Conservation (phyloP, 257 asterid genomes). For the Salvia splendens region DNA sequence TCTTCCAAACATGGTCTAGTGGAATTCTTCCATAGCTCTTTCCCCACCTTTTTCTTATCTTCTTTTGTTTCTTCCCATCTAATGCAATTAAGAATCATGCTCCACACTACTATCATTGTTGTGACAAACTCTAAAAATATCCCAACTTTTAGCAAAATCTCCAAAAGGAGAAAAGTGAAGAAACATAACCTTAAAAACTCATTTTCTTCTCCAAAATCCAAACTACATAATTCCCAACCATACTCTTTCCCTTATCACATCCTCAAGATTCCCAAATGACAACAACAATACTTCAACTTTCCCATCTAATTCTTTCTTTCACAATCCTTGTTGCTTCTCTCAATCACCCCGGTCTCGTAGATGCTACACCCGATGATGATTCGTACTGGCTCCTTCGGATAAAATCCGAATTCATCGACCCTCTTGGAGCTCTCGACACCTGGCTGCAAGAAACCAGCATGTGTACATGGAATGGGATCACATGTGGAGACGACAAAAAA, state of each 20-base stretch:
- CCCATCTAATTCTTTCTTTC: conserved; percentile 45
- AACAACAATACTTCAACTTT: conserved; percentile 43
- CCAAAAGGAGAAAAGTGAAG: conserved; percentile 33
- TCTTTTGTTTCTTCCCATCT: conserved; percentile 49
- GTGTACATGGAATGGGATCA: conserved; percentile 78
- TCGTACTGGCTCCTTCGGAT: conserved; percentile 53
- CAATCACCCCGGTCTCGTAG: conserved; percentile 34
- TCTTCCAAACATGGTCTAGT: conserved; percentile 47
- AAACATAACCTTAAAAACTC: conserved; percentile 25
- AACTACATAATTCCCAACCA: conserved; percentile 50
- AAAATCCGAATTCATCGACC: conserved; percentile 65
- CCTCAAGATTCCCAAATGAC: conserved; percentile 32
- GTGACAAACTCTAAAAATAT: conserved; percentile 33
- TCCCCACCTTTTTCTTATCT: conserved; percentile 24
- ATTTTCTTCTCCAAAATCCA: conserved; percentile 23
- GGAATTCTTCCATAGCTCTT: conserved; percentile 43
- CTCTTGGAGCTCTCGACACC: conserved; percentile 52
- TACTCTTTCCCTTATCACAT: conserved; percentile 18
- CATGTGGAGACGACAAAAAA: conserved; percentile 57
- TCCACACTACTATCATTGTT: conserved; percentile 48
- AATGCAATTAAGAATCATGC: conserved; percentile 40
- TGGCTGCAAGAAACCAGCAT: conserved; percentile 60
- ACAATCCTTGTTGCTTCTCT: conserved; percentile 34
- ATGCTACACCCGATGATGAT: conserved; percentile 42
- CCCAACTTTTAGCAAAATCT: conserved; percentile 39